Base-by-base conservation (phyloP, 768 basidiomycete genomes). In the Coprinopsis sp. region DNA sequence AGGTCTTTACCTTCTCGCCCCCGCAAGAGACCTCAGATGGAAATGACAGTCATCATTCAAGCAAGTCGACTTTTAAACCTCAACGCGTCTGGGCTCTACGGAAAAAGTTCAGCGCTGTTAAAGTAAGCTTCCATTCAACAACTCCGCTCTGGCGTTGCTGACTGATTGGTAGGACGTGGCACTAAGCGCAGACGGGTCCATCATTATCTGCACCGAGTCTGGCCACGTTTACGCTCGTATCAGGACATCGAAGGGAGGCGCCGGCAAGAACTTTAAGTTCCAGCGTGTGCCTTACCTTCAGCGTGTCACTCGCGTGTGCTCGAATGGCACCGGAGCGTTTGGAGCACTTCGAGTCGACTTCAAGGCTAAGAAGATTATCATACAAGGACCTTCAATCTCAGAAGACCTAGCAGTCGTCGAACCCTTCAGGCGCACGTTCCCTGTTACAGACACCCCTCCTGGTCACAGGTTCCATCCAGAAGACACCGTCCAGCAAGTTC, bases 131-230 rank as follows among this genome's bases (percentile, higher is more conserved):
- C 39, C 45, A 18, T 46, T 29, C 24, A 27, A 44, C 31, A 49
- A 12, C 8, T 44, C 11, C 19, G 10, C 30, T 33, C 29, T 38
- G 40, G 25, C 31, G 33, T 36, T 47, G 44, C 33, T 23, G 23
- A n/a, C 4, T 18, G 14, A 31, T 16, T 25, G 27, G 51, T 54
- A 87, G 83, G 95, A 98, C 55, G 87, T 95, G 7, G 92, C 91
- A 0, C 71, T 97, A 12, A 91, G 91, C 16, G 71, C 82, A 1
- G 92, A 96, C 52, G 91, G 93, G 3, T 79, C 86, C 13, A 78
- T 96, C 58, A 84, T 96, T 59, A 76, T 98, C 37, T 96, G 91
- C 66, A 98, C 95, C 1, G 82, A 87, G 51, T 94, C 95, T 3
- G 95, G 95, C 0, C 93, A 97, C 56, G 93, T 95, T 25, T 97